Evolutionary conservation across 805 yeast genomes (phyloP), one percentile per base, ranked within the genome.

Genomic region (Zygosaccharomyces lentus): DNA sequence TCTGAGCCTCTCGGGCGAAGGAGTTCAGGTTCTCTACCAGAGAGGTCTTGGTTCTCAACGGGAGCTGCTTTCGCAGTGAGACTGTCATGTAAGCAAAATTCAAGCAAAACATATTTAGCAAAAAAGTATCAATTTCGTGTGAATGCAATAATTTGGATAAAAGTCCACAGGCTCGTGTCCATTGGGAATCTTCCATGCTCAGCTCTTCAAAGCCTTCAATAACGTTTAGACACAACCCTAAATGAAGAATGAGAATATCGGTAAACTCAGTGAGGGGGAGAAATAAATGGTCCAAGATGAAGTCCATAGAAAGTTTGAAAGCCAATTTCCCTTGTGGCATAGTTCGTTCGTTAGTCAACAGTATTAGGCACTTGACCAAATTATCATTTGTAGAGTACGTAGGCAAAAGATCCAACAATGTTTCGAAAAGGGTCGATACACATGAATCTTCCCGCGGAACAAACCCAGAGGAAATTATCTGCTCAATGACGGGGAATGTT

Each of bases 311-410:
- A 8, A 23, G 34, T 8, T 41, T 12, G 12, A 47, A 25, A 5
- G 49, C 23, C 23, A n/a, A 39, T 44, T 30, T 43, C 48, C 2
- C 39, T 27, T 9, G 30, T 23, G 46, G 15, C 17, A 43, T 16
- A 4, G 21, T 34, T 7, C 19, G 23, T 17, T 53, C 53, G 36
- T 58, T 62, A 17, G 65, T 55, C 9, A 59, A 16, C 24, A 59
- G 41, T n/a, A 62, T 58, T 10, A 59, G 34, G 19, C 52, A 48
- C 44, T 61, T 61, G 10, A 59, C 35, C 4, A 52, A 24, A 25
- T 26, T 23, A 29, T 49, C 50, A 30, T 46, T 34, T 9, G 24
- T n/a, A 12, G 19, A 5, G 15, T 37, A 34, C 32, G 19, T 19
- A 29, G 49, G 48, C 24, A 46, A 43, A 17, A 23, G 25, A 13